Base-by-base conservation (phyloP, 2,329 filamentous ascomycete genomes). In the Plenodomus lindquistii region DNA sequence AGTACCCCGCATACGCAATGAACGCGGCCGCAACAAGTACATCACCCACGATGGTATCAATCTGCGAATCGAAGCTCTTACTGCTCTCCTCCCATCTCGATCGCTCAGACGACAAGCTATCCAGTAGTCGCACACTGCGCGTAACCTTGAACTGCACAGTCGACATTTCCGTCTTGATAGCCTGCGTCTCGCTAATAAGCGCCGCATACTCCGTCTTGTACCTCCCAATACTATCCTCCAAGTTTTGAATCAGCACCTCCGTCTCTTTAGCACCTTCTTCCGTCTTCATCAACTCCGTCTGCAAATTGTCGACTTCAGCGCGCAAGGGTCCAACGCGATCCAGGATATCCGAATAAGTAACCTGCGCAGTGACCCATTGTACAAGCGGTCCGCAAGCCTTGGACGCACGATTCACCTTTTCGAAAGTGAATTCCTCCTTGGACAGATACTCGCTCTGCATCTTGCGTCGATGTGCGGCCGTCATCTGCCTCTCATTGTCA, bases 121-220 rank as follows among this genome's bases (percentile, higher is more conserved):
- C 93, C 17, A 99, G 85, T 40, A 99, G 81, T 66, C 91, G 87
- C 54, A 97, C 90, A 77, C 93, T 97, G 69, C 94, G 87, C 71
- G 97, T 91, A 46, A 99, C 94, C 82, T 99, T 99, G 79, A 92
- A 96, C 73, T 99, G 89, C 7, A 99, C 94, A 52, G 91, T 87
- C 52, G 86, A 85, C 94, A 99, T 97, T 76, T 99, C 94, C 0
- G 88, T 79, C 78, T 97, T 97, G 83, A 99, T 97, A 4, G 91
- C 89, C 72, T 97, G 89, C 0, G 92, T 97, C 77, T 99, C 91
- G 72, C 92, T 96, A 70, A 99, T 97, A 53, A 99, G 83, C 6
- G 90, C 87, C 38, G 92, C 93, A 66, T 99, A 99, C 75, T 99
- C 94, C 1, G 85, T 87, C 82, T 97, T 97, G 83, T 97, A 97